These are phyloP conservation scores for Anthracocystis setariae DNA, from an alignment of 1,284 basidiomycete species.

Conservation along the genomic window DNA sequence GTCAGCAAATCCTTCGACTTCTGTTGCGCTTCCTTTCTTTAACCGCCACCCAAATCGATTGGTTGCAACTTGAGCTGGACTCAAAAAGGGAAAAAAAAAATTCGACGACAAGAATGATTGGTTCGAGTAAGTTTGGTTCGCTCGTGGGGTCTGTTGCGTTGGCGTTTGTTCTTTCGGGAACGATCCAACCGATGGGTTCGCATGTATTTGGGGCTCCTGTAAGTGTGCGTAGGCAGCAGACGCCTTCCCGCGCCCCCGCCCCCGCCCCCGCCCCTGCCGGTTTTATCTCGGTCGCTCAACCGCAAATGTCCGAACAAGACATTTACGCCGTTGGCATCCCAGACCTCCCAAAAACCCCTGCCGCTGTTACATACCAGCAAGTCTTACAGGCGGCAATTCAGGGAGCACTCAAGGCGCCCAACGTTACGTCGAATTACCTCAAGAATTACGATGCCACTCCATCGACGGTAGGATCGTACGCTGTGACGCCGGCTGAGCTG, in stretches of 20 bases:
- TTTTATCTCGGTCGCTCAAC: constrained; percentile 37
- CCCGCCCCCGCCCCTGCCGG: constrained; percentile 18
- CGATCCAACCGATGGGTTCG: constrained; percentile 9
- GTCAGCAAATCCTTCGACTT: neutral
- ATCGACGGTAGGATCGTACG: neutral
- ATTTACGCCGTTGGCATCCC: constrained; percentile 42
- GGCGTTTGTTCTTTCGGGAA: constrained; percentile 30
- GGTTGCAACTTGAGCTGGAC: no score
- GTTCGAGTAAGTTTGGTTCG: constrained; percentile 35
- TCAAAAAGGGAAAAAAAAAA: no score
- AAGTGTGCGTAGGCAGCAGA: constrained; percentile 15
- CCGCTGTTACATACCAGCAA: neutral
- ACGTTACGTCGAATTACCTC: constrained; percentile 10
- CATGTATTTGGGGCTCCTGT: constrained; percentile 29
- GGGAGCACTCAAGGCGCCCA: constrained; percentile 7
- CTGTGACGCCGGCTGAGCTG: neutral
- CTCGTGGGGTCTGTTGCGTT: constrained; percentile 33
- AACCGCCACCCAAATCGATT: constrained; percentile 9
- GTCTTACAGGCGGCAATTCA: constrained; percentile 18
- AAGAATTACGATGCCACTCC: constrained; percentile 32
- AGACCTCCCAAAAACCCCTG: neutral
- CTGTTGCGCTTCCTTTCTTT: neutral
- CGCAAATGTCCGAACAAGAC: constrained; percentile 35
- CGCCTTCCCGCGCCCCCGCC: constrained; percentile 2
- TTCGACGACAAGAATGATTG: no score